A percentile compares a stretch with the other conserved stretches of the same genome.
Evolutionary conservation across 176 grass and related monocot genomes (phyloP).

Genomic region (Alopecurus myosuroides): DNA sequence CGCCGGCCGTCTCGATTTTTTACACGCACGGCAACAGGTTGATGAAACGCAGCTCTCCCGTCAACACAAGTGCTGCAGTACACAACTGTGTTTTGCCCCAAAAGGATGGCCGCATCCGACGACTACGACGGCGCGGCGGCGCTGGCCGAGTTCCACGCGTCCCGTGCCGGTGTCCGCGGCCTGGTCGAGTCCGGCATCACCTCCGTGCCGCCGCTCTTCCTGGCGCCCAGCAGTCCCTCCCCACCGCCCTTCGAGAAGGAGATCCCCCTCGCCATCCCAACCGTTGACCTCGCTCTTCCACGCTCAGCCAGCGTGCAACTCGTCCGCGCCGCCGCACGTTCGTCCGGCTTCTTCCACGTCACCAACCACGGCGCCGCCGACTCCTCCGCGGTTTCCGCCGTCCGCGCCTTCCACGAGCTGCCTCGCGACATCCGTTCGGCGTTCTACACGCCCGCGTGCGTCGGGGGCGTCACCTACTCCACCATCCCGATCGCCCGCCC

Average conservation of each 20-base stretch:
- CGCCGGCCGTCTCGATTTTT: too few relatives aligned
- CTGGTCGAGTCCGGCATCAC: slow-evolving; percentile 43
- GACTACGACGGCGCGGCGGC: not conserved
- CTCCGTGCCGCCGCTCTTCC: slow-evolving; percentile 7
- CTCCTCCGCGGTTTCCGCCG: slow-evolving; percentile 23
- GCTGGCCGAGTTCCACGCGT: slow-evolving; percentile 15
- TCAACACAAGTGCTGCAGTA: not conserved
- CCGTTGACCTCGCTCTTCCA: slow-evolving; percentile 21
- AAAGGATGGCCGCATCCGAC: not conserved
- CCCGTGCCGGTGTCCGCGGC: slow-evolving; percentile 36
- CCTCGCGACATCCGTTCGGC: slow-evolving; percentile 1
- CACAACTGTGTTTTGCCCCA: too few relatives aligned
- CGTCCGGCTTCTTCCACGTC: slow-evolving; percentile 49
- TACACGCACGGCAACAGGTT: not conserved
- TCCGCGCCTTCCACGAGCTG: slow-evolving; percentile 41
- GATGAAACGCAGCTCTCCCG: not conserved
- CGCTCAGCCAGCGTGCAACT: not conserved
- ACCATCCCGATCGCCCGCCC: slow-evolving; percentile 14
- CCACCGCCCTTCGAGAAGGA: not conserved
- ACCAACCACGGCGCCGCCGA: slow-evolving; percentile 31
- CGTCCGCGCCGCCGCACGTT: slow-evolving; percentile 26
- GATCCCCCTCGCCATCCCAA: not conserved
- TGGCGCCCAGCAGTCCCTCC: not conserved
- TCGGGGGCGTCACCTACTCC: slow-evolving; percentile 27
- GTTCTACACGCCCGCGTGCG: slow-evolving; percentile 16